phyloP scores from a whole-genome alignment of 2,329 filamentous ascomycete species.

The Sporothrix dimorphospora region DNA sequence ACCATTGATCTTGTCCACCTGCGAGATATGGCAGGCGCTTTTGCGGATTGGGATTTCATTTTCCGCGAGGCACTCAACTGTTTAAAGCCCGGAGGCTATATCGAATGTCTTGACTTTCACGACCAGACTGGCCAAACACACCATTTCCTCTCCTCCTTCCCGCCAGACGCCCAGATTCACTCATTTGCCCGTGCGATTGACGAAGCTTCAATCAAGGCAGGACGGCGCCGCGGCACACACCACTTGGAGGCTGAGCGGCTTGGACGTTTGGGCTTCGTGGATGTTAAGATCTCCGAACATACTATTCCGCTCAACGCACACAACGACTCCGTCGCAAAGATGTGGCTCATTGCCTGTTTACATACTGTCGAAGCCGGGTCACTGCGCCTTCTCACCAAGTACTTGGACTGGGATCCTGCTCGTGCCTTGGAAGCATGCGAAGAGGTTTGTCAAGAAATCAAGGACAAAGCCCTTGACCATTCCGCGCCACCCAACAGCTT shows the following conservation, averaged over 20 bases:
- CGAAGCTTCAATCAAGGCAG: conserved; percentile 51
- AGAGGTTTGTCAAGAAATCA: conserved; percentile 52
- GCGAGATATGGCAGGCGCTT: conserved; percentile 59
- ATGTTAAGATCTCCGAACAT: conserved; percentile 48
- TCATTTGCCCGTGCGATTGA: conserved; percentile 28
- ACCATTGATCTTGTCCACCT: conserved; percentile 61
- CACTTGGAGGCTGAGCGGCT: conserved; percentile 40
- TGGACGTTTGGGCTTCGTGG: conserved; percentile 48
- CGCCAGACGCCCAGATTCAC: conserved; percentile 50
- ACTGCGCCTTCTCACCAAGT: conserved; percentile 55
- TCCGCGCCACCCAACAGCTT: conserved; percentile 44
- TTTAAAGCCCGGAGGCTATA: conserved; percentile 56
- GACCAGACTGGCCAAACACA: conserved; percentile 42
- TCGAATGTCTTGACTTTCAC: conserved; percentile 52
- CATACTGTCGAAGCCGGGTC: conserved; percentile 49
- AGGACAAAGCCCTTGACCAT: conserved; percentile 51
- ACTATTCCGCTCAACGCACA: conserved; percentile 52
- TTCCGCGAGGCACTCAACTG: conserved; percentile 57
- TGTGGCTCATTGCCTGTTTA: conserved; percentile 49
- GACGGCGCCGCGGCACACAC: conserved; percentile 32
- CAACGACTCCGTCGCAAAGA: conserved; percentile 48
- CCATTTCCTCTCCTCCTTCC: conserved; percentile 36
- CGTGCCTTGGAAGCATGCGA: conserved; percentile 53
- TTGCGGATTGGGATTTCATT: conserved; percentile 58
- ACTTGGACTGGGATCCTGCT: conserved; percentile 57